Evolutionary conservation across 257 asterid genomes (phyloP), one percentile per base, ranked within the genome.

Genomic region (Ligustrum vulgare): DNA sequence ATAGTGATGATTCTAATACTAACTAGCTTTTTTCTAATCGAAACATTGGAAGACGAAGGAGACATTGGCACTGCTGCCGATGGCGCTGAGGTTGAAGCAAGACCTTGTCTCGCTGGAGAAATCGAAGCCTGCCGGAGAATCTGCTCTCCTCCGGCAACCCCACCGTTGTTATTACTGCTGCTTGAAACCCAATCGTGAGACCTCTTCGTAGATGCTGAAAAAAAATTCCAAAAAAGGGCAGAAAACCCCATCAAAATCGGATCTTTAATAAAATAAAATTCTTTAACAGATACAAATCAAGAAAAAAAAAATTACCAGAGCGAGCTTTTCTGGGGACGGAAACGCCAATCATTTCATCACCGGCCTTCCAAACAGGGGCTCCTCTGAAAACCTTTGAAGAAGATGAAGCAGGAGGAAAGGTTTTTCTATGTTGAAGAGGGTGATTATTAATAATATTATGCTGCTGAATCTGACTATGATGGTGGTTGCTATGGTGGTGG

Each of bases 321-420:
- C 99, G 99, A 77, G 98, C 98, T 84, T 93, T 95, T 84, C 98
- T 88, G 1, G 99, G 99, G 22, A 95, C 97, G 25, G 97, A 84
- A 71, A 88, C 97, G 67, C 96, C 91, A 67, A 95, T 95, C 94
- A 89, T 89, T 85, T 95, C 99, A 73, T 93, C 96, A 54, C 96
- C 96, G 69, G 98, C 58, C 74, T 89, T 94, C 99, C 97, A 91
- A 6, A 91, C 98, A 28, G 98, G 96, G 12, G 92, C 88, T 25
- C 86, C 80, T 71, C 91, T 80, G 62, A 81, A 82, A 75, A 81
- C 76, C 83, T 89, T 91, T 0, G 88, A 70, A 65, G 87, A 49
- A 62, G 89, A 72, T 28, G 85, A 73, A 54, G 74, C 69, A 0
- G 93, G 92, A 39, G 97, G 97, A 72, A 80, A 89, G 70, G 76